phyloP scores from a whole-genome alignment of 1,284 basidiomycete genomes.

The Chalciporus sp. region DNA sequence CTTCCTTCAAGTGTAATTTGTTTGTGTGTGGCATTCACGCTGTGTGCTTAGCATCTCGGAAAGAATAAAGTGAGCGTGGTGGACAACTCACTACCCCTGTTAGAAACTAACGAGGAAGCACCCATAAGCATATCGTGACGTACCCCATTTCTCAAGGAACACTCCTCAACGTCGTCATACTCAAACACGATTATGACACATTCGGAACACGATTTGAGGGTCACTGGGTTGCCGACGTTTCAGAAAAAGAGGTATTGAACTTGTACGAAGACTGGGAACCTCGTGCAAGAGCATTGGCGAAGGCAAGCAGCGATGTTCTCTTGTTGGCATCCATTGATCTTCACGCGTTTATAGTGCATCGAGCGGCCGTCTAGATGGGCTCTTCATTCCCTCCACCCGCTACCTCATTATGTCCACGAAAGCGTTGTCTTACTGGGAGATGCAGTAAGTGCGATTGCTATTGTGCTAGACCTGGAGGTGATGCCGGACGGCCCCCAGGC shows the following conservation, averaged over 20 bases:
- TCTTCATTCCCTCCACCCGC: slow-evolving; percentile 30
- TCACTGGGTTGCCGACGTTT: slow-evolving; percentile 38
- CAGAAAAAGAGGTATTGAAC: slow-evolving; percentile 33
- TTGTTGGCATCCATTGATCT: neutral
- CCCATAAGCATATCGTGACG: slow-evolving; percentile 42
- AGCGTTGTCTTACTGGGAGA: slow-evolving; percentile 39
- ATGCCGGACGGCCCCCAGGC: slow-evolving; percentile 21
- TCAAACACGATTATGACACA: slow-evolving; percentile 33
- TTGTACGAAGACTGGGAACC: slow-evolving; percentile 44
- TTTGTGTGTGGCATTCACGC: neutral
- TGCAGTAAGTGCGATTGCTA: slow-evolving; percentile 24
- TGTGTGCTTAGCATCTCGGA: slow-evolving; percentile 42
- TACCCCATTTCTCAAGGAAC: slow-evolving; percentile 47
- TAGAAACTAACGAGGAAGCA: neutral
- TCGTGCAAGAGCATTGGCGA: slow-evolving; percentile 42
- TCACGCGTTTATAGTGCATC: slow-evolving; percentile 15
- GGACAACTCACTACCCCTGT: no score
- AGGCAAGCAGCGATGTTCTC: slow-evolving; percentile 29
- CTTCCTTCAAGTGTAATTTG: neutral
- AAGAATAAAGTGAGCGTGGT: slow-evolving; percentile 46
- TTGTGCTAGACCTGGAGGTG: neutral
- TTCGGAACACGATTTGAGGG: slow-evolving; percentile 40
- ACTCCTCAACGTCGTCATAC: slow-evolving; percentile 46
- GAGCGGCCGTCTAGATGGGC: slow-evolving; percentile 33
- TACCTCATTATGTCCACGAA: slow-evolving; percentile 33